These are phyloP conservation scores for Vigna unguiculata DNA, from an alignment of 306 rosid genomes.

Conservation along the genomic window DNA sequence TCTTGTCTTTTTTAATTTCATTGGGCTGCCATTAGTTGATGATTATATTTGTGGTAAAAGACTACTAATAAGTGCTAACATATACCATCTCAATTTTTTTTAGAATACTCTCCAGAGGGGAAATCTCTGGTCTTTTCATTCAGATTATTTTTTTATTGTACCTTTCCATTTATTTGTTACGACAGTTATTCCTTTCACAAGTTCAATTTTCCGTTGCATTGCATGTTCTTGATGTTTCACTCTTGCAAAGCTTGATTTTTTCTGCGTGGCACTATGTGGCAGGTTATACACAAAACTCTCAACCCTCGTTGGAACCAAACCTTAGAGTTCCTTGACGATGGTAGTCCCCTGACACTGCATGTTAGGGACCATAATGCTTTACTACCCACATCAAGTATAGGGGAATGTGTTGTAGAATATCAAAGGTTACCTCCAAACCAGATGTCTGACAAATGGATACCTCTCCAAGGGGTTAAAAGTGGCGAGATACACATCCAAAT, in stretches of 20 bases:
- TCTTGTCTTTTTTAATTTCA: background rate
- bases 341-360: conserved; percentile 64
- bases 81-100: background rate
- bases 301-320: conserved; percentile 90
- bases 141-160: background rate
- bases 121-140: conserved; percentile 10
- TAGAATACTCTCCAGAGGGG: background rate
- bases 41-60: background rate
- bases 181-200: background rate
- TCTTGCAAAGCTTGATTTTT: conserved; percentile 16
- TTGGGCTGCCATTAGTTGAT: background rate
- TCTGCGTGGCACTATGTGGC: conserved; percentile 38
- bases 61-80: background rate
- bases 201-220: background rate
- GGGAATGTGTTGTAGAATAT: conserved; percentile 79
- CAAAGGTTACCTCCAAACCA: conserved; percentile 77
- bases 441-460: conserved; percentile 83
- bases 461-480: conserved; percentile 77
- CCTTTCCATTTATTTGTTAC: background rate
- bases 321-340: conserved; percentile 78
- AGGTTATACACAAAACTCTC: conserved; percentile 72
- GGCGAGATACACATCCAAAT: conserved; percentile 82
- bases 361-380: conserved; percentile 82
- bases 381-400: conserved; percentile 69
- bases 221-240: background rate